Evolutionary conservation across 73 alveolate species (phyloP), one percentile per base, ranked within the genome.

Genomic region (Blepharisma stoltei): DNA sequence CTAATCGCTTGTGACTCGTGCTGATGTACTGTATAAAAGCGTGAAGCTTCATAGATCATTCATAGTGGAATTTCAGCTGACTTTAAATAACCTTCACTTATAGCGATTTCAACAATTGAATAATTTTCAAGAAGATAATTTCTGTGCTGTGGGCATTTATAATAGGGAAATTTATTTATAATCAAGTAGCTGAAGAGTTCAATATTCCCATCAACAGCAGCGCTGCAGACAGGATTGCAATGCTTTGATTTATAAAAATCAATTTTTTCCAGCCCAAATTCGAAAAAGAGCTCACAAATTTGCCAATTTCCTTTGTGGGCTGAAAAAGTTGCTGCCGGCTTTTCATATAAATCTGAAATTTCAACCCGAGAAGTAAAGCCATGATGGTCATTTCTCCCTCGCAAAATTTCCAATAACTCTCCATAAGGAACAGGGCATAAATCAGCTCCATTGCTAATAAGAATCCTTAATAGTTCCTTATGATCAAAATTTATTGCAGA

Each of bases 11-110:
- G 73, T 5, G 14, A n/a, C 14, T 8, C 45, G 5, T 18, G 38
- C 14, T 25, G 18, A 14, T 60, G 14, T 1, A 11, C 14, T 14
- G 23, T 60, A 60, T 60, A 60, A 60, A 20, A 60, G 46, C 23
- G 73, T 14, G 73, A n/a, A 25, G 73, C 73, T 60, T 60, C 73
- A 60, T 60, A 60, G 18, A 5, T 8, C 73, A 60, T 60, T 60
- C 23, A n/a, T 5, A 14, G 47, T 18, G 73, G 73, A 25, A 60
- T 14, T 8, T n/a, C 46, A 11, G 23, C 14, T 9, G 14, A 14
- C 46, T 14, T 9, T 60, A 14, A 14, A 60, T 60, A 9, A 14
- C 5, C 73, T 20, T n/a, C 49, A 60, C 73, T 60, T 0, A 60
- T 14, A 60, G 23, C 73, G 46, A 60, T 14, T 60, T 60, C 45